phyloP scores from a whole-genome alignment of 495 filamentous ascomycete species.

The Cairneyella variabilis region DNA sequence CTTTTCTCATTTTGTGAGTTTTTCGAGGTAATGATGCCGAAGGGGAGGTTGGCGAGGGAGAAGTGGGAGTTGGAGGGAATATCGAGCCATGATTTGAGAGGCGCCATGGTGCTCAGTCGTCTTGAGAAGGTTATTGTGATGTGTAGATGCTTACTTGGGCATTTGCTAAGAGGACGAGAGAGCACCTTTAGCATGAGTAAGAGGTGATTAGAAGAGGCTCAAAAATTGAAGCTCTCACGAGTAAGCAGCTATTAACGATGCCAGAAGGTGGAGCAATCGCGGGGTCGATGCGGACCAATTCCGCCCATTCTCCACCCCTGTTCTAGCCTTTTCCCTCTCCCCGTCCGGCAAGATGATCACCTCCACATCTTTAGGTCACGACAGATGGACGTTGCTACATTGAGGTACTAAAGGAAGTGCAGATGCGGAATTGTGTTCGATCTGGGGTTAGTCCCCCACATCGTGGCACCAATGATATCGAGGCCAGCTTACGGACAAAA shows the following conservation, averaged over 20 bases:
- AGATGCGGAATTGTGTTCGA: no score
- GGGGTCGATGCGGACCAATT: constrained; percentile 1
- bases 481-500: no score
- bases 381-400: no score
- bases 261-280: not conserved
- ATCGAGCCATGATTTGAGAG: constrained; percentile 55
- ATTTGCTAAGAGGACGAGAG: not conserved
- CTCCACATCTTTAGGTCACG: no score
- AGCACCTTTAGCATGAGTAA: not conserved
- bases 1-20: constrained; percentile 46
- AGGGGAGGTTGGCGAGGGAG: constrained; percentile 86
- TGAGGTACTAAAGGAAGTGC: no score
- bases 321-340: not conserved
- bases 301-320: not conserved
- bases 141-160: not conserved
- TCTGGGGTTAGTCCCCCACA: no score
- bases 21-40: constrained; percentile 74
- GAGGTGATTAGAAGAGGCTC: not conserved
- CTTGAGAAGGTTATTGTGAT: not conserved
- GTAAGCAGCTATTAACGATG: no score
- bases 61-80: constrained; percentile 68
- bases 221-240: constrained; percentile 5
- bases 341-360: no score
- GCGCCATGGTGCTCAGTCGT: constrained; percentile 40
- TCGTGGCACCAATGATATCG: no score